Base-by-base conservation (phyloP, 768 basidiomycete species). In the Pulveroboletus sp. region DNA sequence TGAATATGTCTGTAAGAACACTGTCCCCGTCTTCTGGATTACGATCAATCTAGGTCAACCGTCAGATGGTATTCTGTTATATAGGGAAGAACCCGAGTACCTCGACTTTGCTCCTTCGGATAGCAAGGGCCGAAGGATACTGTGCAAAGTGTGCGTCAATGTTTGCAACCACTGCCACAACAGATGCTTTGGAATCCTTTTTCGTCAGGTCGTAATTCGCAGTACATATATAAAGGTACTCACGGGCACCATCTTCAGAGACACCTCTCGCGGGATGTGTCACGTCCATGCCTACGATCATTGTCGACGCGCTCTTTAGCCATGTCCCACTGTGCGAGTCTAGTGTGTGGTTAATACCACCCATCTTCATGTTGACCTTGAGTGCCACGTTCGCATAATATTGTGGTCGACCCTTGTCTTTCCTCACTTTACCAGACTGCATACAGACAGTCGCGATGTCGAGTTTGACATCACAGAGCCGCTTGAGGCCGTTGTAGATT, bases 181-280 rank as follows among this genome's bases (percentile, higher is more conserved):
- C 71, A 11, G 77, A 78, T 3, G 80, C 67, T 67, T 43, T 4
- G 38, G 11, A 2, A 32, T n/a, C 13, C 19, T 34, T 9, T 1
- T 46, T 6, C 2, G 23, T 60, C 49, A 51, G n/a, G 16, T 35
- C 14, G 1, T 36, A 9, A n/a, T 8, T 9, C 19, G 7, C 17
- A 10, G 10, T 6, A n/a, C 21, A 13, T 3, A 16, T 35, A 21
- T 4, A 14, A 37, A 32, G 19, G 32, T 25, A 16, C 68, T 53
- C 31, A 62, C 66, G 76, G 3, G 77, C 72, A 29, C 78, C 76
- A 34, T 62, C 69, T 50, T 78, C 72, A 46, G 84, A 84, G 2
- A 79, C 77, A 5, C 80, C 81, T 8, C 81, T 82, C 6, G 87
- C 41, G 2, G 60, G 87, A 66, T 92, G 90, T 1, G 87, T 90